Percentiles rank a stretch among this genome's conserved stretches.
Conservation (phyloP, 805 yeast species). For the Saturnispora besseyi region DNA sequence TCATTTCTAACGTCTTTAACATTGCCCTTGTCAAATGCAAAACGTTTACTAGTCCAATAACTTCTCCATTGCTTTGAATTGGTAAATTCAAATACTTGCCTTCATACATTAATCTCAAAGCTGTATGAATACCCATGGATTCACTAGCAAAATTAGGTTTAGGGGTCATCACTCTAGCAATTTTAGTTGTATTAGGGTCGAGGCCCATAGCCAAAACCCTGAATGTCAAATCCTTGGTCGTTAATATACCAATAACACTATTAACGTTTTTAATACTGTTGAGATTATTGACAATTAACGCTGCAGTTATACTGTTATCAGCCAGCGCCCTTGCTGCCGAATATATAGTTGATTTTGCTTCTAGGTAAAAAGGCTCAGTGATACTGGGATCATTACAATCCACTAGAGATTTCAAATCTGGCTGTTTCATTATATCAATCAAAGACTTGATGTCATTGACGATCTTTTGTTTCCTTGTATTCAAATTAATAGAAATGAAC, state of each 20-base stretch:
- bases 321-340: slow-evolving; percentile 34
- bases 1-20: slow-evolving; percentile 28
- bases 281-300: slow-evolving; percentile 24
- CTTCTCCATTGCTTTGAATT: slow-evolving; percentile 26
- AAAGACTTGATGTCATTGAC: slow-evolving; percentile 29
- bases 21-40: slow-evolving; percentile 36
- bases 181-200: slow-evolving; percentile 30
- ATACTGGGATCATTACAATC: slow-evolving; percentile 20
- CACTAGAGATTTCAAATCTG: slow-evolving; percentile 28
- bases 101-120: slow-evolving; percentile 37
- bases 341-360: slow-evolving; percentile 29
- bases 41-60: slow-evolving; percentile 37
- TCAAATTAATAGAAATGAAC: not conserved
- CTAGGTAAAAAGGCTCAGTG: slow-evolving; percentile 28
- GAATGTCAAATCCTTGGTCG: slow-evolving; percentile 37
- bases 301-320: slow-evolving; percentile 33
- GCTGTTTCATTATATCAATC: slow-evolving; percentile 34
- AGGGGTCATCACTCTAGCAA: slow-evolving; percentile 37
- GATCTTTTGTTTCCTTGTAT: slow-evolving; percentile 20
- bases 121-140: slow-evolving; percentile 32
- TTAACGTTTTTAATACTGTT: slow-evolving; percentile 20
- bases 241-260: slow-evolving; percentile 36
- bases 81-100: slow-evolving; percentile 39
- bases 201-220: slow-evolving; percentile 31
- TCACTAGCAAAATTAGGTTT: slow-evolving; percentile 38